phyloP scores from a whole-genome alignment of 2,329 filamentous ascomycete genomes.

The Rhynchosporium secalis region DNA sequence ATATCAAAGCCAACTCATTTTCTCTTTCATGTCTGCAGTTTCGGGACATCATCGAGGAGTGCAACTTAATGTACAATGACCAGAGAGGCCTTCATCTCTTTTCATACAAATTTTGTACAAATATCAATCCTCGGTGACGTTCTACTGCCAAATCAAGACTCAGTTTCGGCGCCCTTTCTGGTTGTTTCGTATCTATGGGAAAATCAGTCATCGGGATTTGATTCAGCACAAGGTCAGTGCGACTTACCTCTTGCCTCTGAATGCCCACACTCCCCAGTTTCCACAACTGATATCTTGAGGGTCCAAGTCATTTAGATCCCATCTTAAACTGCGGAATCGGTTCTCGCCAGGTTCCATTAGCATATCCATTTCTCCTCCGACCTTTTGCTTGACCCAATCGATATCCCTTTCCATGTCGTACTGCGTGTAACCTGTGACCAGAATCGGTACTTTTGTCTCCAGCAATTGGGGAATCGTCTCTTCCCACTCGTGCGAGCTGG shows the following conservation, averaged over 20 bases:
- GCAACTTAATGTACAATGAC: slow-evolving; percentile 8
- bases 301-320: slow-evolving; percentile 96
- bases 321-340: slow-evolving; percentile 85
- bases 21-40: not conserved
- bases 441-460: slow-evolving; percentile 92
- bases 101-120: slow-evolving; percentile 10
- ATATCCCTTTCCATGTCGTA: slow-evolving; percentile 93
- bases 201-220: slow-evolving; percentile 18
- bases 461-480: slow-evolving; percentile 85
- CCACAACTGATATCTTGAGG: slow-evolving; percentile 92
- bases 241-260: slow-evolving; percentile 89
- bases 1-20: not conserved
- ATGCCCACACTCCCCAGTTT: slow-evolving; percentile 97
- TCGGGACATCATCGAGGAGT: slow-evolving; percentile 4
- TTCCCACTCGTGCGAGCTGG: slow-evolving; percentile 90
- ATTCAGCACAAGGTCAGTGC: not conserved
- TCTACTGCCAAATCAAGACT: not conserved
- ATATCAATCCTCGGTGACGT: not conserved
- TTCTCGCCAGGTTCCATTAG: slow-evolving; percentile 93
- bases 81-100: not conserved
- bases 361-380: slow-evolving; percentile 87
- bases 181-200: slow-evolving; percentile 40
- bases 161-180: slow-evolving; percentile 24
- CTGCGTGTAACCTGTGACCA: slow-evolving; percentile 94
- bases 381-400: slow-evolving; percentile 83